phyloP scores from a whole-genome alignment of 768 basidiomycete genomes.

The Mycena vulgaris region DNA sequence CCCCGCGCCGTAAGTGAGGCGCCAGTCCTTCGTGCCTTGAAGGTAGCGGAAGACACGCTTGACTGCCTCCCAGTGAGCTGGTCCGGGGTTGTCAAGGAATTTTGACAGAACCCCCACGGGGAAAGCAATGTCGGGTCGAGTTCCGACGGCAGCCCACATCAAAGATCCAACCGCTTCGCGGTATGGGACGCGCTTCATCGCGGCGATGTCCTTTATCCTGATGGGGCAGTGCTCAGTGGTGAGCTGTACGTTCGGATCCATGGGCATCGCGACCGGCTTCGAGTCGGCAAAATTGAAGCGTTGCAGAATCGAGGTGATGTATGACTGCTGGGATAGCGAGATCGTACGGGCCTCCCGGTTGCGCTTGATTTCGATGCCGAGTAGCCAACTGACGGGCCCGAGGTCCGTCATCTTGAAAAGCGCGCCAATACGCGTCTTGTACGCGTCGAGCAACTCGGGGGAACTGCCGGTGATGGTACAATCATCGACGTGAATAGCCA shows the following conservation, averaged over 20 bases:
- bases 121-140: neutral
- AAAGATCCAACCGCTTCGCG: neutral
- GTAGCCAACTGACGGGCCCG: too few species aligned
- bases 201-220: neutral
- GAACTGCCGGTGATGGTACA: conserved; percentile 33
- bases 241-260: neutral
- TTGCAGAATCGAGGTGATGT: neutral
- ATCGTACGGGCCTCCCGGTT: neutral
- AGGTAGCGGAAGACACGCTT: conserved; percentile 1
- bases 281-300: neutral
- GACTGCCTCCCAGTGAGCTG: neutral
- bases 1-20: too few species aligned
- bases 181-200: neutral
- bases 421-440: conserved; percentile 16
- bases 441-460: conserved; percentile 2
- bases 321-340: conserved; percentile 1
- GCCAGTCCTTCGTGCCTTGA: neutral
- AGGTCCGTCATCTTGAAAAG: conserved; percentile 12
- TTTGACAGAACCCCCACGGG: conserved; percentile 1
- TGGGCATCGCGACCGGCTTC: neutral
- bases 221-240: neutral
- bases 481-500: conserved; percentile 34
- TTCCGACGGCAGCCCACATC: neutral
- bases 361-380: conserved; percentile 1
- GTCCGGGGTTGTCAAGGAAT: neutral